Evolutionary conservation across 2,329 filamentous ascomycete species (phyloP).

Genomic region (Camptophora hylomeconis): DNA sequence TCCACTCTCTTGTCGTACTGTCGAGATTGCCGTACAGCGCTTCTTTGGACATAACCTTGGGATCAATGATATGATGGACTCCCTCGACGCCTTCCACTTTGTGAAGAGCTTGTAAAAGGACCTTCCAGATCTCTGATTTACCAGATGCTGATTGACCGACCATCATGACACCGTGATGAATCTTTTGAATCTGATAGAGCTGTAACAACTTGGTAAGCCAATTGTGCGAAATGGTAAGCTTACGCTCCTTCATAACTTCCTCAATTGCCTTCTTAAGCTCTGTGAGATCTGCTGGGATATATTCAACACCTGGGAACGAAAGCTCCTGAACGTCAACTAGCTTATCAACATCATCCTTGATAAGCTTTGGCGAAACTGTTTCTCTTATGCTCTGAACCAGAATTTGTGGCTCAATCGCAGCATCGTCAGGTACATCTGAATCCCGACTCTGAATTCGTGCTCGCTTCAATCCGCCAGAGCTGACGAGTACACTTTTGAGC

Average conservation of each 20-base stretch:
- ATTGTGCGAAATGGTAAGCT: slow-evolving; percentile 78
- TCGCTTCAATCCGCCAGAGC: slow-evolving; percentile 90
- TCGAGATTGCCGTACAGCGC: slow-evolving; percentile 91
- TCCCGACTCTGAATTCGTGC: slow-evolving; percentile 51
- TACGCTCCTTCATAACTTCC: slow-evolving; percentile 67
- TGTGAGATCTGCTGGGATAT: slow-evolving; percentile 76
- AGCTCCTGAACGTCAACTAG: slow-evolving; percentile 73
- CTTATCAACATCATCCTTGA: slow-evolving; percentile 77
- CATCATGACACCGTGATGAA: slow-evolving; percentile 99
- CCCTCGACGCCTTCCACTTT: slow-evolving; percentile 84
- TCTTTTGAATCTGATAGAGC: slow-evolving; percentile 92
- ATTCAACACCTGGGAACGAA: slow-evolving; percentile 86
- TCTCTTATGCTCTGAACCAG: slow-evolving; percentile 97
- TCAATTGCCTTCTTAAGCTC: slow-evolving; percentile 70
- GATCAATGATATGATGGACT: slow-evolving; percentile 94
- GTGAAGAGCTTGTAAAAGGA: slow-evolving; percentile 81
- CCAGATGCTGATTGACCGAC: slow-evolving; percentile 95
- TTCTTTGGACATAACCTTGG: slow-evolving; percentile 99
- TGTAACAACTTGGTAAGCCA: slow-evolving; percentile 98
- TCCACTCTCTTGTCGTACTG: slow-evolving; percentile 96
- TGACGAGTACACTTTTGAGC: slow-evolving; percentile 94
- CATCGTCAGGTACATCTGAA: slow-evolving; percentile 44
- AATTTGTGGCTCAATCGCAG: slow-evolving; percentile 79
- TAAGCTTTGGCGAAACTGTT: slow-evolving; percentile 94
- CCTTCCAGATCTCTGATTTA: slow-evolving; percentile 90